These are phyloP conservation scores for Cladosporium sp. DNA, from an alignment of 2,329 filamentous ascomycete genomes.

Conservation along the genomic window DNA sequence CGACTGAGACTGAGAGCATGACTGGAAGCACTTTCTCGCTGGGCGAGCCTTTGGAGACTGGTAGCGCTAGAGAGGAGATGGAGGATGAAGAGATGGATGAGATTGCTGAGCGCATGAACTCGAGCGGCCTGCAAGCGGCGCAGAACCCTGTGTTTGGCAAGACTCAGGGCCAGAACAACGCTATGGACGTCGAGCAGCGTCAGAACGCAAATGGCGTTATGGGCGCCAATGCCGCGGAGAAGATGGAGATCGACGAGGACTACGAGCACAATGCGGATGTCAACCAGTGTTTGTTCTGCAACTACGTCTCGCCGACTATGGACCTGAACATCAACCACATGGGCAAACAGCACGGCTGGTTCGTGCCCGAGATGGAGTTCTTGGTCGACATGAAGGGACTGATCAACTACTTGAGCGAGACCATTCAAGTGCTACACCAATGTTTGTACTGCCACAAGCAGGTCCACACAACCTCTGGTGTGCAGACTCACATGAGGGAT, in stretches of 20 bases:
- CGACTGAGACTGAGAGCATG: conserved; percentile 63
- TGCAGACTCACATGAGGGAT: conserved; percentile 97
- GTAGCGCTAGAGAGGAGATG: conserved; percentile 52
- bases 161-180: conserved; percentile 22
- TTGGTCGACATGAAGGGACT: conserved; percentile 81
- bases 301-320: conserved; percentile 74
- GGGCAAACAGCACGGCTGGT: conserved; percentile 91
- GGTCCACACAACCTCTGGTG: conserved; percentile 74
- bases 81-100: conserved; percentile 76
- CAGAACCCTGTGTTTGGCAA: conserved; percentile 40
- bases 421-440: conserved; percentile 76
- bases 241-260: conserved; percentile 40
- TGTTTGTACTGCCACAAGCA: conserved; percentile 87
- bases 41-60: conserved; percentile 70
- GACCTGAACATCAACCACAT: conserved; percentile 84
- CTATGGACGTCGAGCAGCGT: conserved; percentile 18
- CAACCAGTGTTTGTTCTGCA: conserved; percentile 83
- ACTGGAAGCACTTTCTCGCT: conserved; percentile 91
- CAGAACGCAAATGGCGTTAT: conserved; percentile 27
- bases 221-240: conserved; percentile 41
- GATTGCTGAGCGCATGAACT: conserved; percentile 76
- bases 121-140: conserved; percentile 51
- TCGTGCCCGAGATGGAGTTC: conserved; percentile 86
- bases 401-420: conserved; percentile 74
- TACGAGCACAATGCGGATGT: conserved; percentile 45